Conservation (phyloP, 352 stramenopile species). For the Phytophthora boehmeriae region DNA sequence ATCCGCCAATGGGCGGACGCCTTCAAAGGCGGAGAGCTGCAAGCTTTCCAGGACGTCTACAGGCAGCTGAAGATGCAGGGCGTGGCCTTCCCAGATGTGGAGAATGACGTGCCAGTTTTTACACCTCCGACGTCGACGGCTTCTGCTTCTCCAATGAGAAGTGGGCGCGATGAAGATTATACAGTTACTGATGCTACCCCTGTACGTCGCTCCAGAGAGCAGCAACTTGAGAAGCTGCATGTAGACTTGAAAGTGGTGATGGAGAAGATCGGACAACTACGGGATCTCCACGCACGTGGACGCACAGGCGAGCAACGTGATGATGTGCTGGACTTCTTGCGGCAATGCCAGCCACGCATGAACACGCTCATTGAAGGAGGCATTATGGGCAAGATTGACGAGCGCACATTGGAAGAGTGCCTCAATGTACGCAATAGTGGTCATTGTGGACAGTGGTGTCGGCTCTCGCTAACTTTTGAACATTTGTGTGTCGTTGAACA, state of each 20-base stretch:
- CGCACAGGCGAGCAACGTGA: conserved; percentile 55
- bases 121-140: conserved; percentile 48
- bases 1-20: conserved; percentile 86
- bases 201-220: conserved; percentile 42
- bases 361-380: conserved; percentile 89
- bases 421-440: conserved; percentile 57
- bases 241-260: conserved; percentile 67
- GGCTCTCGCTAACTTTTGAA: not conserved
- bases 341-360: conserved; percentile 86
- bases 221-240: conserved; percentile 79
- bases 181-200: conserved; percentile 4
- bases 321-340: conserved; percentile 80
- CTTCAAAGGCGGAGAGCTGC: conserved; percentile 52
- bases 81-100: conserved; percentile 66
- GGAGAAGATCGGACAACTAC: conserved; percentile 69
- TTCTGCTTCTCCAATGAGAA: conserved; percentile 16
- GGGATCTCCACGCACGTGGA: conserved; percentile 41
- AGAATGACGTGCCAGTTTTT: conserved; percentile 76
- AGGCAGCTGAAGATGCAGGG: conserved; percentile 79
- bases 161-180: conserved; percentile 3
- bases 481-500: conserved; percentile 31
- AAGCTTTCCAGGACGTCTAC: conserved; percentile 79
- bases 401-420: conserved; percentile 78
- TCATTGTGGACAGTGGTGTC: not conserved
- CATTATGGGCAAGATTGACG: conserved; percentile 85